Conservation (phyloP, 2,329 filamentous ascomycete species). For the Colletotrichum brevisporum region DNA sequence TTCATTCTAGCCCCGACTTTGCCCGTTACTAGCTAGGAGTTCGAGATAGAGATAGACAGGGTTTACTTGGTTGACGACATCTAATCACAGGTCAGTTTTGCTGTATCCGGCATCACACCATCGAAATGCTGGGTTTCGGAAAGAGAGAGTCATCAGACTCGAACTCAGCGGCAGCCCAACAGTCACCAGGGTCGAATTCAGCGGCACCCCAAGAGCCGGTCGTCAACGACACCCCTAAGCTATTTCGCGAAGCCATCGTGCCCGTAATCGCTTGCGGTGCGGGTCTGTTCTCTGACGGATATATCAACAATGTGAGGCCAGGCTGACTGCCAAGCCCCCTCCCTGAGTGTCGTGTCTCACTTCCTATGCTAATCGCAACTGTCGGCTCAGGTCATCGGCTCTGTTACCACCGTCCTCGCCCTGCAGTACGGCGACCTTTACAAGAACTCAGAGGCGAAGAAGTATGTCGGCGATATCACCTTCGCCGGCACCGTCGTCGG, state of each 20-base stretch:
- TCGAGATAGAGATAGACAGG: too few relatives aligned
- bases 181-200: conserved; percentile 21
- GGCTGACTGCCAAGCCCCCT: neutral
- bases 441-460: conserved; percentile 75
- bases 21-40: too few relatives aligned
- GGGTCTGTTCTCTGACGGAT: conserved; percentile 92
- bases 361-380: neutral
- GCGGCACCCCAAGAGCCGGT: conserved; percentile 2
- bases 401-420: conserved; percentile 83
- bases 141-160: conserved; percentile 29
- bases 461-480: conserved; percentile 84
- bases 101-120: neutral
- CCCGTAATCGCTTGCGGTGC: conserved; percentile 91
- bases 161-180: conserved; percentile 2
- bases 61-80: neutral
- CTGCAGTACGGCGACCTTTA: conserved; percentile 80
- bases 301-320: conserved; percentile 82
- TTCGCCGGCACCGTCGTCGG: conserved; percentile 90
- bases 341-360: neutral
- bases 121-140: conserved; percentile 18
- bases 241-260: conserved; percentile 48
- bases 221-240: conserved; percentile 17
- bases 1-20: too few relatives aligned
- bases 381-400: conserved; percentile 80
- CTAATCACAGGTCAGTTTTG: neutral